Base-by-base conservation (phyloP, 2,329 filamentous ascomycete genomes). In the Trichoderma arundinaceum region DNA sequence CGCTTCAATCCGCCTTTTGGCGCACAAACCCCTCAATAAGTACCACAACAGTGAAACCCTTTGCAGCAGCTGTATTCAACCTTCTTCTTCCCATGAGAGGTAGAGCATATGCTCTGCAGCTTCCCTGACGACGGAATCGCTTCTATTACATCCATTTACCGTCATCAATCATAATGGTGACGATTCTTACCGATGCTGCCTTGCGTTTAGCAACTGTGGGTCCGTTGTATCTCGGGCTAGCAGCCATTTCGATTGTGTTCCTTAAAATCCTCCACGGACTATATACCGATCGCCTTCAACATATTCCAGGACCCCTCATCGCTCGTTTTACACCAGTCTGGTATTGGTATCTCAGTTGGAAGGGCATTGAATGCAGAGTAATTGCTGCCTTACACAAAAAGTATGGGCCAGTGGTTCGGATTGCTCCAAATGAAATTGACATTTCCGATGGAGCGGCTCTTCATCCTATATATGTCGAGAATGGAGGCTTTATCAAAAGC, bases 241-340 rank as follows among this genome's bases (percentile, higher is more conserved):
- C 53, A 3, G 15, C 44, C 0, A 3, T 44, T 13, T 44, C 22
- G 15, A 57, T 57, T 9, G 12, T 57, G 7, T 2, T 57, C 7
- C 15, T 57, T 2, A 57, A 33, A 12, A 3, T 19, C 15, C 22
- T 44, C 4, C 7, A 57, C 22, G 53, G 22, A 33, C 39, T 57
- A 38, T 33, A 15, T 12, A 44, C 53, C 9, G 53, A 57, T 22
- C 53, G 53, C 28, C 54, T 58, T n/a, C 9, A 32, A 19, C 54
- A 58, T 13, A 46, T 58, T 4, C 54, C 54, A 5, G 41, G 54
- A 8, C 54, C 54, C 8, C n/a, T 58, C 28, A 58, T 58, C 10
- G 54, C 54, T 7, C 39, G 54, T 5, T 15, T 46, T 19, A 46
- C 54, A 13, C 41, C 54, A 33, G 13, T 58, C 10, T 58, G 28